Conservation (phyloP, 176 grass and related monocot species). For the Echinochloa phyllopogon region DNA sequence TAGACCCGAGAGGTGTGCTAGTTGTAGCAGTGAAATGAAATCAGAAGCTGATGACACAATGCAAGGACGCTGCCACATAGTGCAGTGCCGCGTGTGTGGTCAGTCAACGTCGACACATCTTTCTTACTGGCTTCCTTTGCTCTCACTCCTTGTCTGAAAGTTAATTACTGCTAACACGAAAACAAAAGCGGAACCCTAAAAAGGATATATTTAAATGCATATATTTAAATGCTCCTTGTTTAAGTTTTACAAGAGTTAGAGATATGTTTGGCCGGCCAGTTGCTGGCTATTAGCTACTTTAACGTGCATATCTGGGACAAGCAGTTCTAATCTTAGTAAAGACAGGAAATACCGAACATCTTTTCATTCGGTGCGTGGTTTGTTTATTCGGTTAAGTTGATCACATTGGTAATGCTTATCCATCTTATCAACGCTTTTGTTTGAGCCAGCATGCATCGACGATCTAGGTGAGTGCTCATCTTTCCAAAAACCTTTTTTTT, state of each 20-base stretch:
- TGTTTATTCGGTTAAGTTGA: conserved; percentile 33
- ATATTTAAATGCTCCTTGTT: background rate
- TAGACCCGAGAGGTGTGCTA: too few relatives aligned
- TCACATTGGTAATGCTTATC: conserved; percentile 34
- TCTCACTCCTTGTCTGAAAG: conserved; percentile 13
- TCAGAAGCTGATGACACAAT: background rate
- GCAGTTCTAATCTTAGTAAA: conserved; percentile 28
- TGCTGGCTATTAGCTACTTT: background rate
- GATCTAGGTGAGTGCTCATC: background rate
- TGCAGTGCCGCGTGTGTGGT: background rate
- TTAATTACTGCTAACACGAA: conserved; percentile 16
- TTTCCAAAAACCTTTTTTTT: background rate
- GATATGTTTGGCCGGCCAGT: conserved; percentile 9
- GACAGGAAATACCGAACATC: conserved; percentile 40
- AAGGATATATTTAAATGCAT: conserved; percentile 31
- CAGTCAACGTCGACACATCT: conserved; percentile 2
- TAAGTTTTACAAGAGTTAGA: background rate
- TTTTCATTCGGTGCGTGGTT: conserved; percentile 42
- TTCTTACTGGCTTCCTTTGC: background rate
- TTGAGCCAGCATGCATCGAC: background rate
- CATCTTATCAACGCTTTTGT: conserved; percentile 16
- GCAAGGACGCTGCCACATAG: conserved; percentile 1
- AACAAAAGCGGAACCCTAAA: background rate
- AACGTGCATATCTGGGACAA: conserved; percentile 14
- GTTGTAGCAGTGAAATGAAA: background rate